Evolutionary conservation across 306 rosid species (phyloP), one percentile per base, ranked within the genome.

Genomic region (Oemleria cerasiformis): DNA sequence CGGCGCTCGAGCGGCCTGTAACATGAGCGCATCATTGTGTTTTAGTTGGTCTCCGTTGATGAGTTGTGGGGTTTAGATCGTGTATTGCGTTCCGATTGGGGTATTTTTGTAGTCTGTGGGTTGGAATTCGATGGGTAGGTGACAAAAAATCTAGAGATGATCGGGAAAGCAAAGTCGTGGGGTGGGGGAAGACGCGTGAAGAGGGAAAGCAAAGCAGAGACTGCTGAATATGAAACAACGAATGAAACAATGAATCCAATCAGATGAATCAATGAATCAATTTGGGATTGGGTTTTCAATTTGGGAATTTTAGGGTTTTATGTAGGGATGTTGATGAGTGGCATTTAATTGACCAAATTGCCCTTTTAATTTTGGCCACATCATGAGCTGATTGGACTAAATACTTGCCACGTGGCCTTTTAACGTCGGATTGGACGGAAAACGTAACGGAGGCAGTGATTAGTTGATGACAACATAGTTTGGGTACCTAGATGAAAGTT

Each of bases 1-100:
- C n/a, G n/a, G n/a, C n/a, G n/a, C 72, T 85, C 91, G 39, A 91
- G 57, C 50, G 90, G 84, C 68, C 82, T 62, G 64, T 25, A 75
- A 13, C 77, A 82, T 65, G 72, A 49, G 13, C 90, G 86, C 72
- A 88, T 44, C 97, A 91, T 88, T 9, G 8, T 70, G 16, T 8
- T 12, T 12, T 53, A 3, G 8, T 1, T 20, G 19, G 30, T 12
- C 40, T 39, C 62, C 25, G 58, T 9, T 62, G 9, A 15, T 5
- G 20, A 47, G 57, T 63, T 70, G 8, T 9, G 50, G 16, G 54
- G 48, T 50, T 66, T 48, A 2, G 23, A 51, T 51, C 19, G 11
- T n/a, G 25, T 38, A 16, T 56, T 25, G 39, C 17, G 42, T 12
- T 70, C 30, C 8, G 42, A 14, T 11, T 20, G 40, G 43, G n/a